Evolutionary conservation across 2,329 filamentous ascomycete species (phyloP).

Genomic region (Bipolaris zeicola): DNA sequence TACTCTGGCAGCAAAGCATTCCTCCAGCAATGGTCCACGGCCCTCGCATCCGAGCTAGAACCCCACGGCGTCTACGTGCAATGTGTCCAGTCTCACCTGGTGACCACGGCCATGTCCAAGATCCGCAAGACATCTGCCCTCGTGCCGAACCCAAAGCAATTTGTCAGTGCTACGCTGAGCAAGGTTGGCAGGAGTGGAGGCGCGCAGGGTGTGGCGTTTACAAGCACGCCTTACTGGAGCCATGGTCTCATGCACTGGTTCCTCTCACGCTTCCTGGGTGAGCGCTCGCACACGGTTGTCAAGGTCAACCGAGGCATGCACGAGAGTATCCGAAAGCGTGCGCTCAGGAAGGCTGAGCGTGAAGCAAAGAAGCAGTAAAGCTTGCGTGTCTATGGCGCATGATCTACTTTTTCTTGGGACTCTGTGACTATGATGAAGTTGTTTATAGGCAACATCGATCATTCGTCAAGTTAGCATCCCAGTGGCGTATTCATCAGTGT

Average conservation of each 20-base stretch:
- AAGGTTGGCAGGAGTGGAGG: slow-evolving; percentile 81
- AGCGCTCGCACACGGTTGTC: slow-evolving; percentile 63
- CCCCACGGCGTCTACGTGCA: slow-evolving; percentile 85
- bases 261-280: slow-evolving; percentile 65
- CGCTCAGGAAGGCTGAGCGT: slow-evolving; percentile 81
- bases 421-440: background rate
- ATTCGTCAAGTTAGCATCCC: background rate
- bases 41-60: slow-evolving; percentile 81
- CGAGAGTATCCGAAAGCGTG: slow-evolving; percentile 78
- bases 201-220: slow-evolving; percentile 78
- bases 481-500: background rate
- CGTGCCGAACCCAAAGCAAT: slow-evolving; percentile 80
- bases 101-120: slow-evolving; percentile 97
- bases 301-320: slow-evolving; percentile 74
- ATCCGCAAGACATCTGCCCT: slow-evolving; percentile 77
- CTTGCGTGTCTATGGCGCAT: background rate
- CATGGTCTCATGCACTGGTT: slow-evolving; percentile 89
- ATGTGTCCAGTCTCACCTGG: slow-evolving; percentile 87
- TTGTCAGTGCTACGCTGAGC: slow-evolving; percentile 76
- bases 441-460: background rate
- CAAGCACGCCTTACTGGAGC: slow-evolving; percentile 90
- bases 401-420: background rate
- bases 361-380: slow-evolving; percentile 70
- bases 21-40: slow-evolving; percentile 92
- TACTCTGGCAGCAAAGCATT: slow-evolving; percentile 99